Base-by-base conservation (phyloP, 352 stramenopile genomes). In the Blastocystis sp. region DNA sequence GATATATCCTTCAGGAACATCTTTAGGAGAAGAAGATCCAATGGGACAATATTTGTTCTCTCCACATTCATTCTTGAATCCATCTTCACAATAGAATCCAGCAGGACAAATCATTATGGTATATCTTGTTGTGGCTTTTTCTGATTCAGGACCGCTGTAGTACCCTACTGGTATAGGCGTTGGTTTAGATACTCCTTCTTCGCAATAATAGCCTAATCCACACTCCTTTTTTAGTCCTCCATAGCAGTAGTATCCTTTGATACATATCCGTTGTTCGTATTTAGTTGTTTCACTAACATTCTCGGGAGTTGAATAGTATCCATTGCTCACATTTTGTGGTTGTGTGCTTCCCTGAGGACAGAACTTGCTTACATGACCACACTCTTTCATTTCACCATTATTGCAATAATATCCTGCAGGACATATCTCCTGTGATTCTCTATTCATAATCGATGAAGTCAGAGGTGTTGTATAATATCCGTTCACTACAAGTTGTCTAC, bases 21-120 rank as follows among this genome's bases (percentile, higher is more conserved):
- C 15, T 35, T 24, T n/a, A 22, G 60, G 60, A 70, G 60, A 35
- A 7, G 60, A 70, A 9, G 60, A 70, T 44, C 60, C 60, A 22
- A n/a, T 40, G 0, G 60, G 60, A 70, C 60, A 70, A 44, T 70
- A 70, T 24, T 35, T 33, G 6, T 22, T 1, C 1, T 11, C 13
- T 33, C 27, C 24, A 44, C 60, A 22, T n/a, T 64, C 57, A 35
- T 35, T 37, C 60, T 4, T 1, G 0, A 48, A 19, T 70, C 60
- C 60, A 9, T 42, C n/a, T 5, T n/a, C 27, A 53, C 64, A 76
- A 48, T 76, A 76, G 64, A 54, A 76, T 27, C 64, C 64, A 53
- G 64, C 24, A 4, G 60, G 60, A 44, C 60, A 73, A 3, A 15
- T 73, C 1, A 7, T 22, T 44, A 48, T 73, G 17, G 33, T 40